Evolutionary conservation across 257 asterid genomes (phyloP), one percentile per base, ranked within the genome.

Genomic region (Oldenlandia corymbosa): DNA sequence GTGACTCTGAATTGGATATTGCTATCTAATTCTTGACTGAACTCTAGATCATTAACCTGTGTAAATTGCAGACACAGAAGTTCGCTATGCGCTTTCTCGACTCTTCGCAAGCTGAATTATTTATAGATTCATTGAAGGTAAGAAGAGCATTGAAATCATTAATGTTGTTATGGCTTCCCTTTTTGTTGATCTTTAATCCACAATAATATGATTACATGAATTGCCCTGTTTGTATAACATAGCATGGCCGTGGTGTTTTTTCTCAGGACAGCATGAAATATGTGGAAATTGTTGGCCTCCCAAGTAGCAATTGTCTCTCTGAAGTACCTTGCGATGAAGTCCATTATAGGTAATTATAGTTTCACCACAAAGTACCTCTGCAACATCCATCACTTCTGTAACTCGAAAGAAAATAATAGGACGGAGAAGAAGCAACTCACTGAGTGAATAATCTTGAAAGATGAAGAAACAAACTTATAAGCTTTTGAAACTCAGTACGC

Each of bases 31-130:
- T 10, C 17, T 31, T 48, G 11, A 26, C 39, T 36, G 34, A 26
- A 39, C 54, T 51, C 24, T 39, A 11, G 34, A 16, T 27, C 24
- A 55, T 32, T 12, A 20, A 45, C 30, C 21, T 2, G 6, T 43
- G 36, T 63, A 24, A 56, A 32, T 53, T 62, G 64, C 70, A 57
- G 70, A 66, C 50, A 34, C 74, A 67, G 62, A 67, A 43, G 46
- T 62, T 71, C 27, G 56, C 32, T 0, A 52, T 67, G 74, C 66
- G 68, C 23, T 71, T 75, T 51, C n/a, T 16, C 36, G 45, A 62
- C 53, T 43, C 67, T 46, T 41, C 70, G 21, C 45, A 71, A 21
- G 31, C 68, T 39, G 49, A 48, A 48, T 24, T 58, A 5, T 72
- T 57, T 47, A 30, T 62, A 14, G 62, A 32, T 13, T 34, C 66